Conservation (phyloP, 345 rosid genomes). For the Iberis pinnata region DNA sequence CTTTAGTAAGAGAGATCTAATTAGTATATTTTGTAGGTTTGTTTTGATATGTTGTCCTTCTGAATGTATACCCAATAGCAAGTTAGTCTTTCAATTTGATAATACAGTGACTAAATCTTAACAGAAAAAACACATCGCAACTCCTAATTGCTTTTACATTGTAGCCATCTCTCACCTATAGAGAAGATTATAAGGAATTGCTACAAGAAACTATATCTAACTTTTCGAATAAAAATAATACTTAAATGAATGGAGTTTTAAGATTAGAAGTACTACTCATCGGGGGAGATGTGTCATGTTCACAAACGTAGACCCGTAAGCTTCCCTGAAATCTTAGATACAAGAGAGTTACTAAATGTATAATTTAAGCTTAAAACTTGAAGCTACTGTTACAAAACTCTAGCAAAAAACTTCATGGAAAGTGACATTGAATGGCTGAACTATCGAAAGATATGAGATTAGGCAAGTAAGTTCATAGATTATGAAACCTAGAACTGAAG, state of each 20-base stretch:
- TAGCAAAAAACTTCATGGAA: neutral
- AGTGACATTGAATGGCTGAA: neutral
- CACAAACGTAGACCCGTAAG: neutral
- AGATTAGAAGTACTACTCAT: slow-evolving; percentile 32
- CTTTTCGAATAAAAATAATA: neutral
- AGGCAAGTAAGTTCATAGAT: neutral
- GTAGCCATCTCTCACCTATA: slow-evolving; percentile 1
- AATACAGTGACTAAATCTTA: neutral
- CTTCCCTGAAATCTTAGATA: neutral
- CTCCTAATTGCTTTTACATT: neutral
- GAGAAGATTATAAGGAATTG: neutral
- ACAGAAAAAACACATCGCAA: neutral
- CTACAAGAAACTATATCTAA: neutral
- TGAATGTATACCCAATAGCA: slow-evolving; percentile 25
- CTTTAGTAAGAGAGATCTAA: slow-evolving; percentile 72
- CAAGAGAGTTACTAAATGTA: neutral
- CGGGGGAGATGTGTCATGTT: slow-evolving; percentile 41
- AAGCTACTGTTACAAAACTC: neutral
- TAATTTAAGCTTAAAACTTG: neutral
- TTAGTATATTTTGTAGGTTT: slow-evolving; percentile 79
- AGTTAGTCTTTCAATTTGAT: neutral
- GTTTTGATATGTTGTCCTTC: slow-evolving; percentile 77
- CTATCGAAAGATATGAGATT: neutral
- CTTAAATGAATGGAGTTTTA: neutral
- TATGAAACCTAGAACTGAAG: neutral